A percentile compares a stretch with the other conserved stretches of the same genome.
phyloP scores from a whole-genome alignment of 768 basidiomycete genomes.

The Mycena metata region DNA sequence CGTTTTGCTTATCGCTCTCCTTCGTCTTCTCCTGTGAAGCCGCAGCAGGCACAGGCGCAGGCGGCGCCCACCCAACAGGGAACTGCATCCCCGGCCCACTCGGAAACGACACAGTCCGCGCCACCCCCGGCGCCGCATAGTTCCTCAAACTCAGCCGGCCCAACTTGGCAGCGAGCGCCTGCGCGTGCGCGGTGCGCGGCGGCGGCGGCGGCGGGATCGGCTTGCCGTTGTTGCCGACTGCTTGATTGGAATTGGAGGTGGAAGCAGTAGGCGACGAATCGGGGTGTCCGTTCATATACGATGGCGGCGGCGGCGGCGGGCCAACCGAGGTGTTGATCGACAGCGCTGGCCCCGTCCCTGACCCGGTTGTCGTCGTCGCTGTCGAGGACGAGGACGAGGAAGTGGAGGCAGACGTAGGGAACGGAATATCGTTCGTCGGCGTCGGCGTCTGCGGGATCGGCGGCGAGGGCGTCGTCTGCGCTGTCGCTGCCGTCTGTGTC shows the following conservation, averaged over 20 bases:
- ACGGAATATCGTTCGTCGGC: slow-evolving; percentile 15
- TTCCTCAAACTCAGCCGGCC: slow-evolving; percentile 49
- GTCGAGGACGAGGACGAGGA: slow-evolving; percentile 28
- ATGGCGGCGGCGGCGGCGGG: no score
- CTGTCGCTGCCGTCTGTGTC: not conserved
- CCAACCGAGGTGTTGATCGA: no score
- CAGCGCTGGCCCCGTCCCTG: no score
- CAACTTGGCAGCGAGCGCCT: slow-evolving; percentile 37
- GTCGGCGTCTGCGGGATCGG: not conserved
- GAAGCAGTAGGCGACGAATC: not conserved
- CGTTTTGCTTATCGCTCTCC: slow-evolving; percentile 6
- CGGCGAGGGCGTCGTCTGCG: not conserved
- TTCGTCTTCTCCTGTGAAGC: no score
- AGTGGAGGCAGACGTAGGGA: slow-evolving; percentile 7
- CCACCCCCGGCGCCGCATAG: slow-evolving; percentile 48
- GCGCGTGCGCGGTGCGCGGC: slow-evolving; percentile 34
- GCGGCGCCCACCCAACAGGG: no score
- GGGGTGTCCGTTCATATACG: no score
- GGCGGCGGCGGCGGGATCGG: slow-evolving; percentile 29
- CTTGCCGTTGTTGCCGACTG: no score
- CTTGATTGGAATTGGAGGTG: not conserved
- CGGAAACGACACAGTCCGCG: slow-evolving; percentile 46
- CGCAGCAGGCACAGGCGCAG: no score
- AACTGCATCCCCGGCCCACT: slow-evolving; percentile 36
- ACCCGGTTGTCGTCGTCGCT: no score